Base-by-base conservation (phyloP, 306 rosid genomes). In the Gynostemma pentaphyllum region DNA sequence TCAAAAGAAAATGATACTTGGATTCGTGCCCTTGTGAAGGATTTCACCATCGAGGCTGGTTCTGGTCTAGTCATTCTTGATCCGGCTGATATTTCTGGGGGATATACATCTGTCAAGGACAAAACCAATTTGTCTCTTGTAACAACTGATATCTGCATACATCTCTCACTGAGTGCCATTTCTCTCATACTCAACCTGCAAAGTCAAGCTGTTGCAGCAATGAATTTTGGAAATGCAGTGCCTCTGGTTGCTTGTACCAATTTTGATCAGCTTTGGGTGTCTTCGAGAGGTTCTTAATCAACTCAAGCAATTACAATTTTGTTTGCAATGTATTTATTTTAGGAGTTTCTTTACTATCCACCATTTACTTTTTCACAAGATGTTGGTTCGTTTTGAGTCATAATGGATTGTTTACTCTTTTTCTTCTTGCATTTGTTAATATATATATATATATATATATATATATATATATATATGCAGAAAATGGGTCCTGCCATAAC, bases 1-100 rank as follows among this genome's bases (percentile, higher is more conserved):
- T 86, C 94, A 41, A 92, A 88, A 82, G 96, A 83, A 75, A 92
- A 79, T 32, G 99, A 92, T 72, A 82, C 90, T 49, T 92, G 99
- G 96, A 82, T 92, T 69, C 85, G 90, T 75, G 90, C 99, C 64
- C 75, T 92, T 73, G 80, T 85, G 76, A 92, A 92, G 80, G 99
- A 92, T 84, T 85, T 92, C 70, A 79, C 88, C 39, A 74, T 86
- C 54, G 99, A 92, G 82, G 85, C 96, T 76, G 99, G 95, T 74
- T 92, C 99, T 81, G 96, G 96, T 70, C 90, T 88, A 73, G 68
- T 78, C 69, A 83, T 92, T 81, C 87, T 92, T 62, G 88, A 92
- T 77, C 99, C 99, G 23, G 94, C 86, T 67, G 99, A 92, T 76
- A 74, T 92, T 63, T 88, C 99, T n/a, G 99, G 84, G 68, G 99